Conservation (phyloP, 306 rosid species). For the Lathyrus sativus region DNA sequence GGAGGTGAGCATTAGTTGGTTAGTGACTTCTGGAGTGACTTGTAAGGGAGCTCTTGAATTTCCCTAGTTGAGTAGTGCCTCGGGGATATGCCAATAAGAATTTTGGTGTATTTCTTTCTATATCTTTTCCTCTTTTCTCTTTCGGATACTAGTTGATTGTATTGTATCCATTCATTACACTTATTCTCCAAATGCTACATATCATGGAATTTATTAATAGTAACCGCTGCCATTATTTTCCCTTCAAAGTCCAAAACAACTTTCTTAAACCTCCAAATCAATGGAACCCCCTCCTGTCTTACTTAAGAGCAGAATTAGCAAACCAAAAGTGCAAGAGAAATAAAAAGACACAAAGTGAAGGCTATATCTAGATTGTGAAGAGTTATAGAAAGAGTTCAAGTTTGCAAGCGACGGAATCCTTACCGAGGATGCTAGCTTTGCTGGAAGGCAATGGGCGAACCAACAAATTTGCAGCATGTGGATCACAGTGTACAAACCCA, state of each 20-base stretch:
- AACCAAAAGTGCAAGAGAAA: conserved; percentile 13
- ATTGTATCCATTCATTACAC: background rate
- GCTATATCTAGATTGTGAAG: conserved; percentile 5
- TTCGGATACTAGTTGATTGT: background rate
- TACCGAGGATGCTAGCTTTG: conserved; percentile 68
- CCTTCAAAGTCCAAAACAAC: conserved; percentile 12
- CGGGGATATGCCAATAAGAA: background rate
- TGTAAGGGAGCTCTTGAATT: background rate
- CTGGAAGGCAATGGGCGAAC: conserved; percentile 83
- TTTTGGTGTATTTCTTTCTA: background rate
- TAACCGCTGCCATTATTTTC: background rate
- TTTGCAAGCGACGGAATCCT: conserved; percentile 36
- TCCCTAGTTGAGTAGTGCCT: background rate
- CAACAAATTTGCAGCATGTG: conserved; percentile 90
- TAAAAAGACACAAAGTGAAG: conserved; percentile 8
- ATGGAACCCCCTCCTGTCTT: background rate
- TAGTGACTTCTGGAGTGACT: conserved; percentile 1
- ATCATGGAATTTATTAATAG: background rate
- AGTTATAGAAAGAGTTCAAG: conserved; percentile 10
- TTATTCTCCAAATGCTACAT: conserved; percentile 1
- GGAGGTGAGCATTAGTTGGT: background rate
- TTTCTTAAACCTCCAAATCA: conserved; percentile 6
- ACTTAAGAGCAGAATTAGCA: conserved; percentile 12
- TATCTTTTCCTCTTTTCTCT: background rate
- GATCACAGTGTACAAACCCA: conserved; percentile 99